Percentiles rank a stretch among this genome's conserved stretches.
Evolutionary conservation across 352 stramenopile species (phyloP).

Genomic region (Pythium guiyangense): DNA sequence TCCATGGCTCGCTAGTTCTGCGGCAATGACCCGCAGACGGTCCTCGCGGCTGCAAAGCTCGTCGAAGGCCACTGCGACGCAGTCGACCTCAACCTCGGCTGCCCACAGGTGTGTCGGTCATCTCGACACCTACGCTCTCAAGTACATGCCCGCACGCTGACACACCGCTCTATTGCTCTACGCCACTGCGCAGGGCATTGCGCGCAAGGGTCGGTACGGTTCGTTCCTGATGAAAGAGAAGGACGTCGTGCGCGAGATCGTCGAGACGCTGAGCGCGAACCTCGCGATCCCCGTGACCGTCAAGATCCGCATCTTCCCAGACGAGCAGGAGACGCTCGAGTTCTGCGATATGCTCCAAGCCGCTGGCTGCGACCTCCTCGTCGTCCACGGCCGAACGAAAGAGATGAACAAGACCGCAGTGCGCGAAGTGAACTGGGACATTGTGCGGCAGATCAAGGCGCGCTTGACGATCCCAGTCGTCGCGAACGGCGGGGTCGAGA

Average conservation of each 20-base stretch:
- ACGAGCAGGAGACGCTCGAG: constrained; percentile 88
- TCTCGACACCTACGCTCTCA: too few species aligned
- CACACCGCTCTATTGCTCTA: not conserved
- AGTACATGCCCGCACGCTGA: too few species aligned
- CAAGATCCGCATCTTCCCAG: constrained; percentile 94
- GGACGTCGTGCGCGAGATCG: constrained; percentile 71
- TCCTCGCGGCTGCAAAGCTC: constrained; percentile 87
- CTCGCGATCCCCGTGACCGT: constrained; percentile 89
- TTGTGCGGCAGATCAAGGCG: constrained; percentile 85
- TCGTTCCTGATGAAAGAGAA: constrained; percentile 95
- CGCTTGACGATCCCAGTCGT: constrained; percentile 91
- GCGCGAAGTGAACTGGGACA: constrained; percentile 84
- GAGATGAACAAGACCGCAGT: constrained; percentile 96
- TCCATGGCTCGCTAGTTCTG: constrained; percentile 74
- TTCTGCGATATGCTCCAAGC: constrained; percentile 91
- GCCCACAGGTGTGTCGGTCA: constrained; percentile 71
- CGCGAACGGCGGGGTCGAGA: constrained; percentile 95
- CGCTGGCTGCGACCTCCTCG: constrained; percentile 90
- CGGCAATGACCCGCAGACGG: constrained; percentile 91
- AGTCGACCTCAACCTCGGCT: constrained; percentile 98
- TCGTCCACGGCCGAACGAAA: constrained; percentile 93
- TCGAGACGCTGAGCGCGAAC: constrained; percentile 83
- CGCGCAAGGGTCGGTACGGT: constrained; percentile 93
- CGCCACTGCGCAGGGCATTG: constrained; percentile 86
- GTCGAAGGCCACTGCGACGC: constrained; percentile 91